A percentile compares a stretch with the other conserved stretches of the same genome.
Conservation (phyloP, 78 protist genomes). For the Creolimax fragrantissima region DNA sequence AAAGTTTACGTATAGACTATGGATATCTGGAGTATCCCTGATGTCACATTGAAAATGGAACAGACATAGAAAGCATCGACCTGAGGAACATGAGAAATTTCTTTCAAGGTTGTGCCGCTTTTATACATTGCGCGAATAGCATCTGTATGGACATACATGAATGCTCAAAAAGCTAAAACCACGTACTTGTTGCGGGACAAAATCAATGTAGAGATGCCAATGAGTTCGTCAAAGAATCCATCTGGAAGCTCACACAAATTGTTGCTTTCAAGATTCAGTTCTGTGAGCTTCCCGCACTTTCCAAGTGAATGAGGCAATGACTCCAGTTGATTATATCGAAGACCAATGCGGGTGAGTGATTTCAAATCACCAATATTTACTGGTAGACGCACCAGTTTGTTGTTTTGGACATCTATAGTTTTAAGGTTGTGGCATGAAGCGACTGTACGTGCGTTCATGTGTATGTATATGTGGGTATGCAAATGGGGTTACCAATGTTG, state of each 20-base stretch:
- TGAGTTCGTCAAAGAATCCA: background rate
- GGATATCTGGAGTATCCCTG: too few relatives aligned
- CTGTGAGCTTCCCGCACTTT: background rate
- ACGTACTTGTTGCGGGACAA: background rate
- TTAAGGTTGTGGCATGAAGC: background rate
- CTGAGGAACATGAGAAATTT: too few relatives aligned
- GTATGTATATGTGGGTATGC: too few relatives aligned
- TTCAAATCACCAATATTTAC: background rate
- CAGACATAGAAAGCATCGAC: too few relatives aligned
- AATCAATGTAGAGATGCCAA: background rate
- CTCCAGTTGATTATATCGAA: conserved; percentile 10
- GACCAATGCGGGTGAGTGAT: background rate
- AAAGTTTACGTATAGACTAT: too few relatives aligned
- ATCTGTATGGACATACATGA: too few relatives aligned
- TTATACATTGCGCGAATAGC: too few relatives aligned
- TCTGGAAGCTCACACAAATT: background rate
- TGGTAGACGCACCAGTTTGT: background rate
- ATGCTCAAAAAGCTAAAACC: too few relatives aligned
- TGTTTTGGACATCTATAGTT: conserved; percentile 18
- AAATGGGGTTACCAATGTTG: too few relatives aligned
- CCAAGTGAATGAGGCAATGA: background rate
- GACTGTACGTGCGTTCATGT: background rate
- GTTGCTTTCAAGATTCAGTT: conserved; percentile 24
- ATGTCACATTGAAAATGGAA: too few relatives aligned
- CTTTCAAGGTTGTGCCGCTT: too few relatives aligned